A percentile compares a stretch with the other conserved stretches of the same genome.
Evolutionary conservation across 257 asterid species (phyloP).

Genomic region (Gardenia jasminoides): DNA sequence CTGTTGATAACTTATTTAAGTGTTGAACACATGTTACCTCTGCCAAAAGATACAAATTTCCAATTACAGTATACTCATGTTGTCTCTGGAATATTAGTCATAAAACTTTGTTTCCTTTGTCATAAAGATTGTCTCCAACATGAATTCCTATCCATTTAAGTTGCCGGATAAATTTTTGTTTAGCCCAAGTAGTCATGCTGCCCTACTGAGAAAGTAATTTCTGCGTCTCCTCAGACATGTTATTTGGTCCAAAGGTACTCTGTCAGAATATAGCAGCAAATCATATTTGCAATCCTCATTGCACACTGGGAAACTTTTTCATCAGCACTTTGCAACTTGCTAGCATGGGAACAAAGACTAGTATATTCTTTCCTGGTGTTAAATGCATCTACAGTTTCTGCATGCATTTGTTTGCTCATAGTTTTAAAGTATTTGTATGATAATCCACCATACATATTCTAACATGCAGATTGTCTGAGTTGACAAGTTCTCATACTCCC

Average conservation of each 20-base stretch:
- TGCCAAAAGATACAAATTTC: neutral
- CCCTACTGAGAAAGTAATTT: neutral
- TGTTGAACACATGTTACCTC: neutral
- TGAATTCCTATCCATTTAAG: neutral
- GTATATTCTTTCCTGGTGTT: conserved; percentile 1
- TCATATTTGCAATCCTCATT: neutral
- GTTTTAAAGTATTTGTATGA: neutral
- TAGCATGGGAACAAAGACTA: neutral
- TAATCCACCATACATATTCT: neutral
- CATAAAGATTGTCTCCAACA: neutral
- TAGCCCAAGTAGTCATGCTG: neutral
- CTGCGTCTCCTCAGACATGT: neutral
- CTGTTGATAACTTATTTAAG: neutral
- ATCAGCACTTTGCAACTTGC: neutral
- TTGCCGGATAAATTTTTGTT: neutral
- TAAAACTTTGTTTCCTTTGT: neutral
- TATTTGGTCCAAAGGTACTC: neutral
- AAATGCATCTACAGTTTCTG: neutral
- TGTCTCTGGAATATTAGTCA: neutral
- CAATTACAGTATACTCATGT: neutral
- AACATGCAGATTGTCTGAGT: neutral
- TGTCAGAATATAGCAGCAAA: no score
- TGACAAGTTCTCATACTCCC: neutral
- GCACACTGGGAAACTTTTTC: neutral
- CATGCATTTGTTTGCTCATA: neutral